Percentiles rank a stretch among this genome's conserved stretches.
Conservation (phyloP, 1,284 basidiomycete species). For the Rhizoctonia solani region DNA sequence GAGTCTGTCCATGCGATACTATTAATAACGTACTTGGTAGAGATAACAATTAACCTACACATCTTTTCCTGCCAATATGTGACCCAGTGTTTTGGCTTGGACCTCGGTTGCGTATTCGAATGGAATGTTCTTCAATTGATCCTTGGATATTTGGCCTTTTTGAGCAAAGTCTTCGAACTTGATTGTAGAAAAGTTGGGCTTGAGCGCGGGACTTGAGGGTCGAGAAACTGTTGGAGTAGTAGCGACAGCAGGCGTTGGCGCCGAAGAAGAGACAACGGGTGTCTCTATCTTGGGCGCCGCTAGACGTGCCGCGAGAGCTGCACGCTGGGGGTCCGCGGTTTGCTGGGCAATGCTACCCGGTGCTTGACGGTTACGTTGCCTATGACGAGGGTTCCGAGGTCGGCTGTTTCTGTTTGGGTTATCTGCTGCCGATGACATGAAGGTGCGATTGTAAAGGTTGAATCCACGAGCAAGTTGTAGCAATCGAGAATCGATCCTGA, state of each 20-base stretch:
- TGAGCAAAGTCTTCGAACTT: slow-evolving; percentile 13
- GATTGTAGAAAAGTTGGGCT: slow-evolving; percentile 25
- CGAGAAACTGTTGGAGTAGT: slow-evolving; percentile 14
- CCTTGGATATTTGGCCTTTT: slow-evolving; percentile 12
- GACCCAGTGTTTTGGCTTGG: slow-evolving; percentile 23
- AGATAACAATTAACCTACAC: slow-evolving; percentile 16
- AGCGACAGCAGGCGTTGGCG: slow-evolving; percentile 1
- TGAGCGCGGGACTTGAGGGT: slow-evolving; percentile 21
- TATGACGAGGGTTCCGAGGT: background rate
- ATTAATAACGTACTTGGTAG: background rate
- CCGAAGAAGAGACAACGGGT: slow-evolving; percentile 24
- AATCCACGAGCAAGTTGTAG: too few species aligned
- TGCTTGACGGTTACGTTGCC: background rate
- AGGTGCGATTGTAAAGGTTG: too few species aligned
- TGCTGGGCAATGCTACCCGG: background rate
- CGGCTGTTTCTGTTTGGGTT: background rate
- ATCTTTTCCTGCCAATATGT: slow-evolving; percentile 23
- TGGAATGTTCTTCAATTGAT: slow-evolving; percentile 15
- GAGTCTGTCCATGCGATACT: slow-evolving; percentile 38
- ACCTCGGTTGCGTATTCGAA: slow-evolving; percentile 32
- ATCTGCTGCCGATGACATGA: too few species aligned
- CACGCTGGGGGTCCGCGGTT: slow-evolving; percentile 6
- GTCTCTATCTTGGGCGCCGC: background rate
- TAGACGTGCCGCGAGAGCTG: slow-evolving; percentile 7
- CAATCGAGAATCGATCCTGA: too few species aligned